Conservation (phyloP, 108 stramenopile genomes). For the Cyclotella kingstonii region DNA sequence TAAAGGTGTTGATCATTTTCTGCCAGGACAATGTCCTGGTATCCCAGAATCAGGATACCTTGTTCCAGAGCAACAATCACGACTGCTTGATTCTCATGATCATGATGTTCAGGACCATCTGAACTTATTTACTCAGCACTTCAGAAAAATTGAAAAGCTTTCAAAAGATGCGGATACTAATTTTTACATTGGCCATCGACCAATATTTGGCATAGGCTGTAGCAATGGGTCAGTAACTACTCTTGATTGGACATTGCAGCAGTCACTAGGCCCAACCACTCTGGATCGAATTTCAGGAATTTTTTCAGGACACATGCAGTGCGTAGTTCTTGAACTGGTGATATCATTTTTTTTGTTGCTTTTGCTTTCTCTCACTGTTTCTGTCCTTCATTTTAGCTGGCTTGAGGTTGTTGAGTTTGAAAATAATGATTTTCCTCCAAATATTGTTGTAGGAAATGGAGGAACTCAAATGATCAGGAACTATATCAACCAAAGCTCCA, state of each 20-base stretch:
- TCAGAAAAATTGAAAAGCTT: constrained; percentile 5
- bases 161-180: constrained; percentile 6
- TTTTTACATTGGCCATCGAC: constrained; percentile 27
- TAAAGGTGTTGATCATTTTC: constrained; percentile 9
- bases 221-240: constrained; percentile 10
- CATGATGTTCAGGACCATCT: neutral
- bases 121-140: neutral
- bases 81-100: constrained; percentile 9
- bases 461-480: constrained; percentile 22
- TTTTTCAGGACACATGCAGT: constrained; percentile 23
- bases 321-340: neutral
- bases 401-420: constrained; percentile 13
- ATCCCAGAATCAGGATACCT: neutral
- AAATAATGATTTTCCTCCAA: constrained; percentile 10
- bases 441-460: constrained; percentile 24
- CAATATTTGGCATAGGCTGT: constrained; percentile 20
- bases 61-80: constrained; percentile 4
- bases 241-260: constrained; percentile 30
- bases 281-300: constrained; percentile 20
- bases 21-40: constrained; percentile 11
- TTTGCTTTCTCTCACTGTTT: neutral
- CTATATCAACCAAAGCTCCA: constrained; percentile 17
- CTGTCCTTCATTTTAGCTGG: constrained; percentile 14
- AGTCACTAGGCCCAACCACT: constrained; percentile 12
- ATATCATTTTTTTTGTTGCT: neutral